Percentiles rank a stretch among this genome's conserved stretches.
These are phyloP conservation scores for Lactarius hatsudake DNA, from an alignment of 768 basidiomycete genomes.

Conservation along the genomic window DNA sequence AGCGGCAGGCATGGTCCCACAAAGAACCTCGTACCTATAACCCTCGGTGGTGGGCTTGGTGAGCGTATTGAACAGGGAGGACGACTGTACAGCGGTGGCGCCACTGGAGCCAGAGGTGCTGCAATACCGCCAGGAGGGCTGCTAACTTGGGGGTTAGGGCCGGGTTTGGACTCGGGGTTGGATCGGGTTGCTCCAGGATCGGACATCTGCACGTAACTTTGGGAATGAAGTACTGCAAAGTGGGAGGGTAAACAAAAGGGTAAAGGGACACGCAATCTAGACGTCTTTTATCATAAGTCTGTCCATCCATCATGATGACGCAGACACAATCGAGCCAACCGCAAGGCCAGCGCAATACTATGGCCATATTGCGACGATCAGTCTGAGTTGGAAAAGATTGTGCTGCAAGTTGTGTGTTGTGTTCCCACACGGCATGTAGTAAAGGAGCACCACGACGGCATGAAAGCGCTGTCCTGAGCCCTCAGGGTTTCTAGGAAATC, in stretches of 20 bases:
- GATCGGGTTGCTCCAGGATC: background rate
- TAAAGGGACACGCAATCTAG: background rate
- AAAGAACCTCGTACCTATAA: constrained; percentile 82
- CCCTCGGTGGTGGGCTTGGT: background rate
- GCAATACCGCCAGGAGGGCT: background rate
- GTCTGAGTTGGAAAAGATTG: constrained; percentile 13
- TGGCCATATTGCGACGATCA: too few species aligned
- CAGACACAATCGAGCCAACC: background rate
- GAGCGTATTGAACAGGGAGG: background rate
- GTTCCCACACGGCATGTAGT: constrained; percentile 3
- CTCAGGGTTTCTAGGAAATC: background rate
- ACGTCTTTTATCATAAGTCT: constrained; percentile 2
- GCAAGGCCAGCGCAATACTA: constrained; percentile 11
- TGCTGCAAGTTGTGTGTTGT: background rate
- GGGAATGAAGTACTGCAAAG: background rate
- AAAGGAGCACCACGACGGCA: background rate
- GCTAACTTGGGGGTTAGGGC: background rate
- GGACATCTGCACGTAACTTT: background rate
- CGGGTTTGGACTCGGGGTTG: background rate
- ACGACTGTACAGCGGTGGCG: background rate
- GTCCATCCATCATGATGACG: background rate
- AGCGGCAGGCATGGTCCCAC: constrained; percentile 82
- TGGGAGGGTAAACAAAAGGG: background rate
- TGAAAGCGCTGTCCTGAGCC: background rate
- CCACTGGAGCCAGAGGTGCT: background rate